Base-by-base conservation (phyloP, 768 basidiomycete genomes). In the Roridomyces roridus region DNA sequence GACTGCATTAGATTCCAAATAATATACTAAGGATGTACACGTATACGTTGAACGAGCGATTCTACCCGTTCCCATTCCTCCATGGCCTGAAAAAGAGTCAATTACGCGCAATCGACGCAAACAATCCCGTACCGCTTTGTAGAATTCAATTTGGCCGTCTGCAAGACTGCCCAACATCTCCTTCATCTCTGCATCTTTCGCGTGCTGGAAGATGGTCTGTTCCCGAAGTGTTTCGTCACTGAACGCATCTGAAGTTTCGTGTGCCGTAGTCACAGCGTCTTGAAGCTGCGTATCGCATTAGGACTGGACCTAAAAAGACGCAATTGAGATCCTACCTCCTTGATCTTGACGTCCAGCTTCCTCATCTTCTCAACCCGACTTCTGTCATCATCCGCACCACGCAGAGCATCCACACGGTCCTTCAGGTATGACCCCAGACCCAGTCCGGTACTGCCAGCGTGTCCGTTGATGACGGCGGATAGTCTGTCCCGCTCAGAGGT, bases 11-110 rank as follows among this genome's bases (percentile, higher is more conserved):
- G 18, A 49, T 47, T 49, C 44, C 46, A 31, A 57, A 62, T 59
- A 60, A 57, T 29, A 55, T 60, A 58, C 49, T 37, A 64, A 64
- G 77, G 84, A 93, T 95, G 94, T 75, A 96, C 94, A 51, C 92
- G 88, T 77, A 96, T 96, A 52, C 92, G 90, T 73, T 96, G 92
- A 68, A 96, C 88, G 65, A 94, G 78, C 65, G 94, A 92, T 81
- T 95, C 94, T 69, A 96, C 90, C 73, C 91, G 81, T 51, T 98
- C 95, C 95, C 94, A 98, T 72, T 98, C 95, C 65, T 98, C 94
- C 91, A 96, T 95, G 51, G 92, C 87, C 89, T 94, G 62, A 18
- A 47, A 37, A 49, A 46, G 46, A 46, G 24, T 43, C 46, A 23
- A 43, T 58, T 34, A 43, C 21, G 24, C 25, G 51, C 44, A 47